phyloP scores from a whole-genome alignment of 1,284 basidiomycete species.

The Sphagnurus paluster region DNA sequence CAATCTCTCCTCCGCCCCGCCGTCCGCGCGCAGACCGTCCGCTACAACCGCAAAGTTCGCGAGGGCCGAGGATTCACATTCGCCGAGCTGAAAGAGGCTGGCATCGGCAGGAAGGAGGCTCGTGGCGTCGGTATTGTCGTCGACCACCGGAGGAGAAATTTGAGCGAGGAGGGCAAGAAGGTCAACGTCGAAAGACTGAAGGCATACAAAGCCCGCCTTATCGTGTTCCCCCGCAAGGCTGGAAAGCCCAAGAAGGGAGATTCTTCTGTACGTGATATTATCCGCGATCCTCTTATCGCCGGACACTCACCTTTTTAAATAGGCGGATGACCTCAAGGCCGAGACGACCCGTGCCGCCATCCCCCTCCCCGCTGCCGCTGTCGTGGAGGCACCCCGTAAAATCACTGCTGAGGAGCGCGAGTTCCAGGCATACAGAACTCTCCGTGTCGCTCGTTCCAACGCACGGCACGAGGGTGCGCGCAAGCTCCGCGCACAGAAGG shows the following conservation, averaged over 20 bases:
- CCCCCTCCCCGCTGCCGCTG: conserved; percentile 70
- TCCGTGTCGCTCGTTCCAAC: conserved; percentile 85
- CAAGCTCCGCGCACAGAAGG: conserved; percentile 81
- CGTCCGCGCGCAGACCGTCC: conserved; percentile 94
- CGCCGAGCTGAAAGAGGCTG: conserved; percentile 95
- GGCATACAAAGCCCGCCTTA: conserved; percentile 86
- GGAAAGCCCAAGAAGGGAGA: conserved; percentile 96
- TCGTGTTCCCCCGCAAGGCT: conserved; percentile 96
- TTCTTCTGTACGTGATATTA: conserved; percentile 66
- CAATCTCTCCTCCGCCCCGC: conserved; percentile 93
- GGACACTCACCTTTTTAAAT: conserved; percentile 13
- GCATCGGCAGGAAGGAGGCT: conserved; percentile 94
- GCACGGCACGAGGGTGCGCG: conserved; percentile 87
- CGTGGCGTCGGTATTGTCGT: conserved; percentile 92
- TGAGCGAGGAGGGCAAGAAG: conserved; percentile 96
- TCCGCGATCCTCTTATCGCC: conserved; percentile 6
- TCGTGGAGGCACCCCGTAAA: conserved; percentile 86
- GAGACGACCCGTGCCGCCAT: conserved; percentile 74
- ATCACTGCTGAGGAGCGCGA: conserved; percentile 93
- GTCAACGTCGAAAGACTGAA: conserved; percentile 95
- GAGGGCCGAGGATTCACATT: conserved; percentile 98
- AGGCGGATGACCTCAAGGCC: conserved; percentile 87
- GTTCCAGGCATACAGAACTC: conserved; percentile 86
- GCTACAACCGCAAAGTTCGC: conserved; percentile 98
- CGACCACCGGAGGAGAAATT: conserved; percentile 96